Percentiles rank a stretch among this genome's conserved stretches.
These are phyloP conservation scores for Antitrichia curtipendula DNA, from an alignment of 225 moss, liverwort and hornwort species.

Conservation along the genomic window DNA sequence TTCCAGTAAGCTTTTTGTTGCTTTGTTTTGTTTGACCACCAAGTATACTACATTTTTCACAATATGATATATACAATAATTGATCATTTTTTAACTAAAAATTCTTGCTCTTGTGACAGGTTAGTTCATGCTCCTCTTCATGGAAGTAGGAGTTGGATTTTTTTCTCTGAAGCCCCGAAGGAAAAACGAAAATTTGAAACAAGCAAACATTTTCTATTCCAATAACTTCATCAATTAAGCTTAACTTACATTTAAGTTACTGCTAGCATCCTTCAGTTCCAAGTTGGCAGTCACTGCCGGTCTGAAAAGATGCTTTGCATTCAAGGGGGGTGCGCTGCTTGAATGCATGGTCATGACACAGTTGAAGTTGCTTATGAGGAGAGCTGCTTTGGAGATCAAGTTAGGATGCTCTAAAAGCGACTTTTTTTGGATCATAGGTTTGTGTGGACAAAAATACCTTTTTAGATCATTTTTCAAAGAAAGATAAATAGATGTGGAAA, in stretches of 20 bases:
- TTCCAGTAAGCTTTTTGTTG: no score
- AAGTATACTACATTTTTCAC: background rate
- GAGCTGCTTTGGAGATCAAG: no score
- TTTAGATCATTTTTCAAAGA: no score
- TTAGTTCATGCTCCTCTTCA: background rate
- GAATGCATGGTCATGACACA: background rate
- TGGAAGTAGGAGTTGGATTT: no score
- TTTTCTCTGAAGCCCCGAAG: background rate
- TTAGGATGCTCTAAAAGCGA: no score
- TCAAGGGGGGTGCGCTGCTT: background rate
- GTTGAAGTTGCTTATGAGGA: no score
- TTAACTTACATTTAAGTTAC: background rate
- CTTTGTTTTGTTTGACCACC: no score
- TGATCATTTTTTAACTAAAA: background rate
- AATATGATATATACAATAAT: background rate
- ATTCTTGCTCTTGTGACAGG: background rate
- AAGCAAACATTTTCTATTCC: background rate
- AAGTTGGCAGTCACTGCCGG: background rate
- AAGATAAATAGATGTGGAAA: no score
- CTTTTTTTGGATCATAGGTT: no score
- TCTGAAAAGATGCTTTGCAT: background rate
- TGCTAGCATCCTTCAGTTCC: background rate
- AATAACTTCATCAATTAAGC: no score
- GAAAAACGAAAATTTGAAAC: background rate
- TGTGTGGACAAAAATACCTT: no score